Percentiles rank a stretch among this genome's conserved stretches.
phyloP scores from a whole-genome alignment of 1,284 basidiomycete species.

The Ganoderma lucidum region DNA sequence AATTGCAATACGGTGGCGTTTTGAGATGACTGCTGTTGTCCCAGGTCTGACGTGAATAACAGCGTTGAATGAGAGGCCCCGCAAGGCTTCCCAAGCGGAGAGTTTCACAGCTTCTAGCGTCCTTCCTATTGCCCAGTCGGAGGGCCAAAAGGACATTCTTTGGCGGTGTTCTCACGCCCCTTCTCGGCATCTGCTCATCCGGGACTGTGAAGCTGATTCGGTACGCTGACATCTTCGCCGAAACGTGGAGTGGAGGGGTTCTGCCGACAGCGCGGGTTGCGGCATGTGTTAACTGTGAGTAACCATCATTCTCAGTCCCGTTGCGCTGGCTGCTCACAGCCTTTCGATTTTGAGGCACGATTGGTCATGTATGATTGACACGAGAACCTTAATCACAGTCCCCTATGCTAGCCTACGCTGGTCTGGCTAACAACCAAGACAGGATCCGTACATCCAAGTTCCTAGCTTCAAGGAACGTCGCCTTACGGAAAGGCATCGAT shows the following conservation, averaged over 20 bases:
- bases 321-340: conserved; percentile 14
- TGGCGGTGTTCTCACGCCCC: conserved; percentile 16
- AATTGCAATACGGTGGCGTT: conserved; percentile 5
- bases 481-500: conserved; percentile 10
- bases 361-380: conserved; percentile 9
- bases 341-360: conserved; percentile 10
- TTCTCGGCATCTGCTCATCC: conserved; percentile 5
- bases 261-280: background rate
- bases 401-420: background rate
- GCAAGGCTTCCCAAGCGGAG: background rate
- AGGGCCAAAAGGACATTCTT: background rate
- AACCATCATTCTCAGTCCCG: conserved; percentile 1
- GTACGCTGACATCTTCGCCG: background rate
- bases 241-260: conserved; percentile 2
- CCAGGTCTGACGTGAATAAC: background rate
- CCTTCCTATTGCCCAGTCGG: background rate
- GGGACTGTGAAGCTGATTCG: background rate
- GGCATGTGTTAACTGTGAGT: conserved; percentile 14
- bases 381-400: background rate
- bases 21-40: conserved; percentile 6
- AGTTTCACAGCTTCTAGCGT: conserved; percentile 20
- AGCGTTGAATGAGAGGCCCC: background rate
- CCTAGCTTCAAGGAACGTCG: conserved; percentile 7
- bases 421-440: background rate
- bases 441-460: conserved; percentile 6